Conservation (phyloP, 306 rosid genomes). For the Medicago lupulina region DNA sequence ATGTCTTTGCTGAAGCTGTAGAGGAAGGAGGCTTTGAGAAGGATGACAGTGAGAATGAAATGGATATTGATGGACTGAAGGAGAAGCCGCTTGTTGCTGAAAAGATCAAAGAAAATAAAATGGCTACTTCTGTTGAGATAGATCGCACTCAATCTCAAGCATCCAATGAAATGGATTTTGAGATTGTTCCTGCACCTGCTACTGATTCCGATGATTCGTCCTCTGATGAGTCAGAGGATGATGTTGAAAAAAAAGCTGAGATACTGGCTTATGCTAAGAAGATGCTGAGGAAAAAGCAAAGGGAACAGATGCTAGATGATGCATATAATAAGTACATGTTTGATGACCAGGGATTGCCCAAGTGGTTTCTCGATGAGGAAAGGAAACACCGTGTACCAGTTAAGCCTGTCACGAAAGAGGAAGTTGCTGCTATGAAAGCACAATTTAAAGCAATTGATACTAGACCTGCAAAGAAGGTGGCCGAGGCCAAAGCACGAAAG, state of each 20-base stretch:
- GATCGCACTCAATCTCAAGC: slow-evolving; percentile 41
- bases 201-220: slow-evolving; percentile 88
- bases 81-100: slow-evolving; percentile 45
- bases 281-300: slow-evolving; percentile 78
- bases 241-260: slow-evolving; percentile 68
- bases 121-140: slow-evolving; percentile 20
- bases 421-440: slow-evolving; percentile 82
- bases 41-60: slow-evolving; percentile 66
- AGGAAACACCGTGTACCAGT: slow-evolving; percentile 68
- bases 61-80: slow-evolving; percentile 57
- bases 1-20: slow-evolving; percentile 81
- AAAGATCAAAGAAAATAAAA: slow-evolving; percentile 50
- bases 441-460: slow-evolving; percentile 91
- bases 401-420: slow-evolving; percentile 86
- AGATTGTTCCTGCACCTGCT: slow-evolving; percentile 82
- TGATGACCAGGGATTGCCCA: slow-evolving; percentile 81
- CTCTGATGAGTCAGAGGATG: slow-evolving; percentile 66
- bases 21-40: slow-evolving; percentile 70
- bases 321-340: slow-evolving; percentile 84
- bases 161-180: slow-evolving; percentile 63
- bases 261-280: slow-evolving; percentile 83
- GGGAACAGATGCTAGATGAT: slow-evolving; percentile 78
- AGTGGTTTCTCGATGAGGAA: slow-evolving; percentile 92
- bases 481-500: slow-evolving; percentile 78
- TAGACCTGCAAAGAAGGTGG: slow-evolving; percentile 78